Evolutionary conservation across 257 asterid genomes (phyloP).

Genomic region (Solanum dulcamara): DNA sequence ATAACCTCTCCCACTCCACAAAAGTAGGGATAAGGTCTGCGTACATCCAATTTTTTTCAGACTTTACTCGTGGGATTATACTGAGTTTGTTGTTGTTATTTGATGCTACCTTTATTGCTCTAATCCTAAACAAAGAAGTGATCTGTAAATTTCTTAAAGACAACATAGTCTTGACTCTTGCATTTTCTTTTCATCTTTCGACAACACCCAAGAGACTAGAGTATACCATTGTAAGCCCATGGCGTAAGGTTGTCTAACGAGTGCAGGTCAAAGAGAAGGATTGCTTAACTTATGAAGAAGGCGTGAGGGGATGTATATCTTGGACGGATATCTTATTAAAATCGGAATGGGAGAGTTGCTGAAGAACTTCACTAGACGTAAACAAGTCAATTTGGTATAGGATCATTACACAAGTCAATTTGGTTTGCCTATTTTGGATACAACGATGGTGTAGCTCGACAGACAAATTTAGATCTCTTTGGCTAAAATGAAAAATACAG

Average conservation of each 20-base stretch:
- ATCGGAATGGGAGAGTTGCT: too few species aligned
- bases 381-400: too few species aligned
- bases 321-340: too few species aligned
- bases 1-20: neutral
- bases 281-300: neutral
- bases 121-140: neutral
- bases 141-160: too few species aligned
- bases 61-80: neutral
- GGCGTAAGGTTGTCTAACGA: too few species aligned
- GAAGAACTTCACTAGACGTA: too few species aligned
- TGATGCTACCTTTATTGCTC: neutral
- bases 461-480: too few species aligned
- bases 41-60: neutral
- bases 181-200: neutral
- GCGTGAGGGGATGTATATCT: too few species aligned
- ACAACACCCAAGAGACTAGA: neutral
- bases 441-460: neutral
- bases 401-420: too few species aligned
- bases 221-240: neutral
- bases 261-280: too few species aligned
- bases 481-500: too few species aligned
- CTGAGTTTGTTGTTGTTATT: neutral
- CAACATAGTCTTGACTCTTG: too few species aligned
- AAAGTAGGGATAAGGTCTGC: neutral
- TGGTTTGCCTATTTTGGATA: neutral